Conservation (phyloP, 495 filamentous ascomycete genomes). For the Parathielavia appendiculata region DNA sequence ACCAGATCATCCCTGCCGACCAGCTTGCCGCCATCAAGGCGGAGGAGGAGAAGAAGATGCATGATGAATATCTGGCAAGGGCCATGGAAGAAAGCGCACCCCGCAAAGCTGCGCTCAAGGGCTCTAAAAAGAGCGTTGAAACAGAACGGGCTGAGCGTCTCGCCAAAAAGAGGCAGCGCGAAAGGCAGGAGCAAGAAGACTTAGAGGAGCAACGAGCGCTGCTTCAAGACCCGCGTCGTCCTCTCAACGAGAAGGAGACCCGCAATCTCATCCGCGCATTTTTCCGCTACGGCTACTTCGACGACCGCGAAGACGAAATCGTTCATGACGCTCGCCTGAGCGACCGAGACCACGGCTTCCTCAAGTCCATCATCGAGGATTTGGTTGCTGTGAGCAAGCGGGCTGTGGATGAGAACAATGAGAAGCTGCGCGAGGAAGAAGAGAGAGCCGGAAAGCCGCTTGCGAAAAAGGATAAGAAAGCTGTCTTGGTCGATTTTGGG, state of each 20-base stretch:
- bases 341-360: conserved; percentile 70
- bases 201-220: conserved; percentile 53
- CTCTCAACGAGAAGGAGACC: conserved; percentile 83
- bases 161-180: conserved; percentile 85
- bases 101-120: conserved; percentile 60
- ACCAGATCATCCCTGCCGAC: conserved; percentile 95
- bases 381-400: conserved; percentile 50
- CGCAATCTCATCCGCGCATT: conserved; percentile 84
- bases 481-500: conserved; percentile 86
- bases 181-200: conserved; percentile 60
- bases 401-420: conserved; percentile 68
- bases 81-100: conserved; percentile 83
- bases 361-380: conserved; percentile 57
- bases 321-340: conserved; percentile 76
- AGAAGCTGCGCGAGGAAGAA: conserved; percentile 66
- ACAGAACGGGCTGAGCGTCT: conserved; percentile 80
- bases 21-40: conserved; percentile 81
- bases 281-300: conserved; percentile 80
- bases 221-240: conserved; percentile 70
- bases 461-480: conserved; percentile 96
- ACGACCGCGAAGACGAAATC: conserved; percentile 78
- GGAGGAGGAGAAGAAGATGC: conserved; percentile 75
- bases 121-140: conserved; percentile 54
- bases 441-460: conserved; percentile 63
- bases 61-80: conserved; percentile 75